Base-by-base conservation (phyloP, 352 stramenopile genomes). In the Globisporangium lucens region DNA sequence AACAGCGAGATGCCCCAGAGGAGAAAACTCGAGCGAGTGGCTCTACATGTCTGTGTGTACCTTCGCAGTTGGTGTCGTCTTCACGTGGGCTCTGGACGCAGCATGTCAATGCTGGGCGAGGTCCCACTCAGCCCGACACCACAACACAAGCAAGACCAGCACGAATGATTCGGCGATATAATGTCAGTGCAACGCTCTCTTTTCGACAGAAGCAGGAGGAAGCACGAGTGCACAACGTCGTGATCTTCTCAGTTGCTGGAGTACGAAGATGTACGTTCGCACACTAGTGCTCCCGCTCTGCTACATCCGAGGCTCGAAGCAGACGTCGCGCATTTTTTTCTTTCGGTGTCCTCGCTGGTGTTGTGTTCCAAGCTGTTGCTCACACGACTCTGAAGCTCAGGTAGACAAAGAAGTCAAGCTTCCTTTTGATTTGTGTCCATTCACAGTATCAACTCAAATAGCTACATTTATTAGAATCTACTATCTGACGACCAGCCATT, bases 151-250 rank as follows among this genome's bases (percentile, higher is more conserved):
- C 29, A 27, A n/a, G 12, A 30, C 30, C 12, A 58, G 8, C 6
- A 27, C 20, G 15, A 43, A 60, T 20, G 55, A 43, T 43, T 43
- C 36, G 13, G 36, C 12, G 10, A 17, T 20, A 9, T 4, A 7
- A 6, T 12, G 22, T 22, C 51, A 53, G 24, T 29, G 29, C 53
- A 17, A 60, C 17, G 53, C 27, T 9, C 20, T 43, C 53, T 60
- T 60, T 43, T 43, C 29, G 53, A 20, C 15, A 43, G 17, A 60
- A 60, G 29, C 27, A 43, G 53, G 17, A 60, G 8, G 53, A 60
- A 43, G 17, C 1, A 24, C 24, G 24, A 24, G 24, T 24, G 24
- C 24, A 60, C 17, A 60, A 60, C 29, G 29, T 60, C 53, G 53
- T 60, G 29, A 4, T 43, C 6, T 7, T 17, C 17, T 43, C 29